These are phyloP conservation scores for Neurospora sp. DNA, from an alignment of 495 filamentous ascomycete species.

Conservation along the genomic window DNA sequence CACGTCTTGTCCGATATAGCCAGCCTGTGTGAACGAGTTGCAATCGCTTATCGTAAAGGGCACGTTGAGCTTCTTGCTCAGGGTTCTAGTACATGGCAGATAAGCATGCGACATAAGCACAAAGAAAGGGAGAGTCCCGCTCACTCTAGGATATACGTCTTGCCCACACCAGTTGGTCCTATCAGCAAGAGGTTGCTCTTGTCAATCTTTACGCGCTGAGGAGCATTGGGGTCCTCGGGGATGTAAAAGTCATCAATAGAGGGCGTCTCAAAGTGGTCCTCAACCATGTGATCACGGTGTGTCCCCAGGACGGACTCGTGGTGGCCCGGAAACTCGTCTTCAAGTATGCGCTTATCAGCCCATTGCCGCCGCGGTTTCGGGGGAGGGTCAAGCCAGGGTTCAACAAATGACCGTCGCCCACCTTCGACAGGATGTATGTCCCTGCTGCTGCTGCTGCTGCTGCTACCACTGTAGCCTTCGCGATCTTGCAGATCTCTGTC, in stretches of 20 bases:
- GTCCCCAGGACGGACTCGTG: constrained; percentile 45
- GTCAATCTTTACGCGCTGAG: constrained; percentile 66
- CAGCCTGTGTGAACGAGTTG: constrained; percentile 92
- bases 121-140: constrained; percentile 3
- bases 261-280: constrained; percentile 6
- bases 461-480: constrained; percentile 19
- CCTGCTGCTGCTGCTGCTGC: constrained; percentile 17
- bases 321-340: constrained; percentile 78
- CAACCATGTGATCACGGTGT: constrained; percentile 9
- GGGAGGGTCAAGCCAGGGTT: constrained; percentile 10
- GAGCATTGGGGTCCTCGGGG: constrained; percentile 34
- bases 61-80: constrained; percentile 62
- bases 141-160: constrained; percentile 84
- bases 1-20: constrained; percentile 94
- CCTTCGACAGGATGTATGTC: constrained; percentile 37
- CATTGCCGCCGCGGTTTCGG: constrained; percentile 10
- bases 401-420: constrained; percentile 24
- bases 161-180: constrained; percentile 90
- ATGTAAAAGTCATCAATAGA: constrained; percentile 25
- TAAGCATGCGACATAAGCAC: constrained; percentile 1
- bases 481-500: constrained; percentile 21
- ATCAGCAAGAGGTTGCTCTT: constrained; percentile 94
- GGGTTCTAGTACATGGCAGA: constrained; percentile 20
- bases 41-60: constrained; percentile 97
- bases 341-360: constrained; percentile 19